These are phyloP conservation scores for Backusella morwellensis DNA, from an alignment of 192 early-diverging fungal species.

Conservation along the genomic window DNA sequence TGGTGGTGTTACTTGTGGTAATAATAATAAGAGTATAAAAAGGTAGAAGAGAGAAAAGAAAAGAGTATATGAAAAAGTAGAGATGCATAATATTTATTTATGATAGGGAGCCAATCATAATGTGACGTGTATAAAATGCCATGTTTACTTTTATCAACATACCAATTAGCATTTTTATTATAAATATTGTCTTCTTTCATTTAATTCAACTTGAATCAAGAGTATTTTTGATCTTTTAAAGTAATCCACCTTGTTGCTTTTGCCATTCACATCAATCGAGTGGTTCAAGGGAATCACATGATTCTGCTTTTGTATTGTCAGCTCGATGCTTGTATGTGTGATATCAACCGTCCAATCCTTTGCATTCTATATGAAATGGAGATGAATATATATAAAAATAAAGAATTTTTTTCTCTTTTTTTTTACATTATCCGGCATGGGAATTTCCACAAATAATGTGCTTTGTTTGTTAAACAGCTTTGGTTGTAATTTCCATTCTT, in stretches of 20 bases:
- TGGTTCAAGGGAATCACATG: neutral
- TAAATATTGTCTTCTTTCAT: slow-evolving; percentile 10
- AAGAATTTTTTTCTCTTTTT: no score
- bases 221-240: neutral
- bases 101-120: neutral
- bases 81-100: neutral
- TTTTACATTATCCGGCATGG: slow-evolving; percentile 13
- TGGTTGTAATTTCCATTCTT: slow-evolving; percentile 1
- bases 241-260: neutral
- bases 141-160: neutral
- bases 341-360: neutral
- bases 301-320: neutral
- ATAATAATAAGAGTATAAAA: neutral
- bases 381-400: neutral
- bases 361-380: neutral
- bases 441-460: neutral
- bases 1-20: neutral
- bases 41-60: neutral
- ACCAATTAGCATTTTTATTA: neutral
- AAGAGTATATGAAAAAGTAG: neutral
- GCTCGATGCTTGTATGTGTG: neutral
- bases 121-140: neutral
- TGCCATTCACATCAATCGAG: neutral
- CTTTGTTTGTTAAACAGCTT: neutral
- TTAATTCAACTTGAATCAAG: neutral